Base-by-base conservation (phyloP, 768 basidiomycete species). In the Leccinum longicurvipes region DNA sequence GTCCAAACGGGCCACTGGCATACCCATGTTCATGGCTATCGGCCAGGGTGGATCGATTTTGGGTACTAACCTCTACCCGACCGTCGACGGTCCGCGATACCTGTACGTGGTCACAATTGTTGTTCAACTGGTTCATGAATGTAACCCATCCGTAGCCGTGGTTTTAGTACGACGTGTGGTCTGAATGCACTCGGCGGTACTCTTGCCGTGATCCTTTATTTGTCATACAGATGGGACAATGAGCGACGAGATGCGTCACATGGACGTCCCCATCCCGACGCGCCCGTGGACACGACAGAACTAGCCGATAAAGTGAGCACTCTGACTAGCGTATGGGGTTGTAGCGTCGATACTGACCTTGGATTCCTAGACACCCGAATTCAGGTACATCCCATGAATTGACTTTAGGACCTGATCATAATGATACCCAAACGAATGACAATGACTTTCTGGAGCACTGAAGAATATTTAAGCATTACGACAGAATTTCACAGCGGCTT, bases 11-110 rank as follows among this genome's bases (percentile, higher is more conserved):
- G 88, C 89, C 0, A 82, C 87, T 0, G 88, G 88, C 0, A 85
- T 89, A 28, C 86, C 87, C 9, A 78, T 87, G 72, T 89, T 89
- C 66, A 89, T 89, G 83, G 80, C 86, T 11, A 88, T 91, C 36
- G 89, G 89, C 0, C 89, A 91, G 64, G 83, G 86, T 51, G 89
- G 87, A 12, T 87, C 87, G 58, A 72, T 89, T 46, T 75, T 88
- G 23, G 88, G 87, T 21, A 79, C 87, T 0, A 86, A 89, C 56
- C 72, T 91, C 11, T 90, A 82, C 68, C 89, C 87, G 0, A 73
- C 77, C 19, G 75, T 77, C 0, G 82, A 89, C 44, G 81, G 82
- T 0, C 89, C 89, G 1, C 71, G 72, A 39, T 91, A 89, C 59
- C 79, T 80, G 87, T 89, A 48, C 60, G 83, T 59, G 24, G 15